Evolutionary conservation across 441 rosid species (phyloP).

Genomic region (Iberis amara): DNA sequence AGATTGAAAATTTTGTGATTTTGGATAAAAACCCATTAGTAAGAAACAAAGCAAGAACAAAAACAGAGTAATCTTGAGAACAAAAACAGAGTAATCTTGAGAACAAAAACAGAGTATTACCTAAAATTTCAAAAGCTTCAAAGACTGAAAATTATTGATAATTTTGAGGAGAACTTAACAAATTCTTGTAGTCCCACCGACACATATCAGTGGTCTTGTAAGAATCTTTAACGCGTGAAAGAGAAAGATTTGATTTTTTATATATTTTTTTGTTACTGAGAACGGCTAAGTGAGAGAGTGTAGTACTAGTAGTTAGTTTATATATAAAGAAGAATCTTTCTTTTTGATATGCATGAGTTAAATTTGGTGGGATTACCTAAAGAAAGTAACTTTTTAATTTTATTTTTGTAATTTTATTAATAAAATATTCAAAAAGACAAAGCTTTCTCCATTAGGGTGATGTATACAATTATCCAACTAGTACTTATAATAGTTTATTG

Average conservation of each 20-base stretch:
- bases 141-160: not conserved
- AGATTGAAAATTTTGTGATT: no score
- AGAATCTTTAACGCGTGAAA: slow-evolving; percentile 31
- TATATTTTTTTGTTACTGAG: slow-evolving; percentile 6
- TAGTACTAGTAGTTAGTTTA: slow-evolving; percentile 9
- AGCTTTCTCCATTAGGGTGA: slow-evolving; percentile 14
- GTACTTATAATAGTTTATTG: slow-evolving; percentile 9
- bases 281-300: not conserved
- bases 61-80: slow-evolving; percentile 24
- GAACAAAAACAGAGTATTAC: slow-evolving; percentile 24
- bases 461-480: slow-evolving; percentile 6
- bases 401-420: not conserved
- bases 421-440: slow-evolving; percentile 2
- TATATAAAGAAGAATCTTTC: slow-evolving; percentile 25
- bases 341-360: slow-evolving; percentile 31
- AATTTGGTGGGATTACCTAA: slow-evolving; percentile 27
- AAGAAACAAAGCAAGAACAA: not conserved
- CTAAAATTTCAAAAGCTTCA: slow-evolving; percentile 1
- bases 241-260: not conserved
- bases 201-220: slow-evolving; percentile 31
- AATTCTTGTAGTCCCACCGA: slow-evolving; percentile 26
- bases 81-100: not conserved
- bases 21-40: not conserved
- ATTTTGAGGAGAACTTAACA: no score
- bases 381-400: slow-evolving; percentile 19